phyloP scores from a whole-genome alignment of 1,139 yeast genomes.

The Lodderomyces jiufengensis region DNA sequence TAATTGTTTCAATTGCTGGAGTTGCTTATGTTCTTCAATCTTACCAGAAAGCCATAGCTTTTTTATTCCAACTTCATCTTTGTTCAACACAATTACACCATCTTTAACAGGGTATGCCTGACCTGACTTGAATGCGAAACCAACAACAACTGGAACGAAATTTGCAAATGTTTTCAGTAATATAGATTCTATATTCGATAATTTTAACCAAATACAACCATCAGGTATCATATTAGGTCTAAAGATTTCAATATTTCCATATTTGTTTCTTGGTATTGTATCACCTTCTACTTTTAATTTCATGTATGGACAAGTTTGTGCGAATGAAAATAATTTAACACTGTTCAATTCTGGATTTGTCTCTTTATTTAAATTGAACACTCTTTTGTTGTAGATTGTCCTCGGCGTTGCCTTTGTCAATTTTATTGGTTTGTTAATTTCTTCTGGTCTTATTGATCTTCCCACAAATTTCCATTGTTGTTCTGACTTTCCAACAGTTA shows the following conservation, averaged over 20 bases:
- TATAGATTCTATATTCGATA: conserved; percentile 24
- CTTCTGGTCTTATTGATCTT: conserved; percentile 25
- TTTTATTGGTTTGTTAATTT: conserved; percentile 22
- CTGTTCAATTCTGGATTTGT: conserved; percentile 21
- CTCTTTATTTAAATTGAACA: conserved; percentile 19
- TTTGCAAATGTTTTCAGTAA: conserved; percentile 15
- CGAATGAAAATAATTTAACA: conserved; percentile 25
- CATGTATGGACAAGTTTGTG: conserved; percentile 31
- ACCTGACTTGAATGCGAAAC: conserved; percentile 26
- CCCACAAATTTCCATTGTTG: conserved; percentile 41
- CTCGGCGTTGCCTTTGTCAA: conserved; percentile 22
- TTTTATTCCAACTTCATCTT: conserved; percentile 20
- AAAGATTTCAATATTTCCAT: conserved; percentile 35
- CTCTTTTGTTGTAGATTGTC: conserved; percentile 22
- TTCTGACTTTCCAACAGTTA: conserved; percentile 32
- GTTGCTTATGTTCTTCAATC: conserved; percentile 12
- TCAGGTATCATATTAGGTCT: conserved; percentile 33
- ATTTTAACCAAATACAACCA: conserved; percentile 27
- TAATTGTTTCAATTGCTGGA: conserved; percentile 1
- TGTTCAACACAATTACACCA: conserved; percentile 27
- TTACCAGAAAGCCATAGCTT: conserved; percentile 28
- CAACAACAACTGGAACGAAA: conserved; percentile 35
- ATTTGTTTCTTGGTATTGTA: conserved; percentile 27
- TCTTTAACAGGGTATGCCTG: conserved; percentile 28
- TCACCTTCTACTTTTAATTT: conserved; percentile 14